Evolutionary conservation across 1,139 yeast genomes (phyloP).

Genomic region (Kodamaea derodonti): DNA sequence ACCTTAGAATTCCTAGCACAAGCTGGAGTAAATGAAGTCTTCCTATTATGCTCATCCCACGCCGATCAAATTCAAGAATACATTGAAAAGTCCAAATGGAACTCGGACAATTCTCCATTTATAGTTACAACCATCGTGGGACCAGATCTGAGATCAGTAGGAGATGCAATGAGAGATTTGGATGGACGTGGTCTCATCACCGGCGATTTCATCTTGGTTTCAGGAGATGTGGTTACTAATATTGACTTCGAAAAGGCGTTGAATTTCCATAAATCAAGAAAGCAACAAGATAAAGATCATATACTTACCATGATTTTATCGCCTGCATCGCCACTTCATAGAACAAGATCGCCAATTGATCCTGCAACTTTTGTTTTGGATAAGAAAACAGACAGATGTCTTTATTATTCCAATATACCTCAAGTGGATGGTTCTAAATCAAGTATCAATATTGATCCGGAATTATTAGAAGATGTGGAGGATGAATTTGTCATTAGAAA

Average conservation of each 20-base stretch:
- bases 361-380: constrained; percentile 86
- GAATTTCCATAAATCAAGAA: constrained; percentile 68
- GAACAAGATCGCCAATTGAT: constrained; percentile 73
- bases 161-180: constrained; percentile 95
- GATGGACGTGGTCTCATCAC: constrained; percentile 86
- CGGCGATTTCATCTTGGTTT: constrained; percentile 82
- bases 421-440: constrained; percentile 49
- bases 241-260: constrained; percentile 73
- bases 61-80: constrained; percentile 84
- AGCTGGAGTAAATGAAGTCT: constrained; percentile 88
- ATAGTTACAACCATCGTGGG: constrained; percentile 72
- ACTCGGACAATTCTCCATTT: constrained; percentile 69
- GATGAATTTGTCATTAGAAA: constrained; percentile 80
- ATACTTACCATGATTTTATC: constrained; percentile 92
- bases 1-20: constrained; percentile 91
- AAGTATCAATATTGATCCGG: constrained; percentile 73
- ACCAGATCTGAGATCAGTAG: constrained; percentile 88
- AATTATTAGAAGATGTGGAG: constrained; percentile 66
- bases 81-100: constrained; percentile 83
- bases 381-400: constrained; percentile 65
- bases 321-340: constrained; percentile 80
- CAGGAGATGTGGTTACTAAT: constrained; percentile 94
- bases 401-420: constrained; percentile 77
- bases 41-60: constrained; percentile 83
- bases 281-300: constrained; percentile 76